These are phyloP conservation scores for Plasmodiophora brassicae DNA, from an alignment of 208 protist species.

Conservation along the genomic window DNA sequence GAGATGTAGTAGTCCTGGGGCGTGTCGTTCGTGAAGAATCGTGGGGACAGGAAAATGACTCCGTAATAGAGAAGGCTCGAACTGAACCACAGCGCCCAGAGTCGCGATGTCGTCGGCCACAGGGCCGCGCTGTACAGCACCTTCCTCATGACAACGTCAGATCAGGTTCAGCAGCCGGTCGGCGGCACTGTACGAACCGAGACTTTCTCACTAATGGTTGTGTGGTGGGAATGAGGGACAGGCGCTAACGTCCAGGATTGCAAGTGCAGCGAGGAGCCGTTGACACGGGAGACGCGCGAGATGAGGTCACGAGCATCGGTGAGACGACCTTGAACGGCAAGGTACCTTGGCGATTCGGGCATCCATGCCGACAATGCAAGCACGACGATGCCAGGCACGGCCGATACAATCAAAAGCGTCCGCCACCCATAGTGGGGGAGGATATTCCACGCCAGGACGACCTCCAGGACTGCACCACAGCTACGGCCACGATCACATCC, in stretches of 20 bases:
- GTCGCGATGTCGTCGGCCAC: background rate
- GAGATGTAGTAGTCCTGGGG: background rate
- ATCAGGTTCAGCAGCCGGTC: too few relatives aligned
- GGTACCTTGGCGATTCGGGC: background rate
- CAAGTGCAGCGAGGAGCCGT: background rate
- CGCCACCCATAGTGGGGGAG: background rate
- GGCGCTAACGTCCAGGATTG: background rate
- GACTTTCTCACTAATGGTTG: background rate
- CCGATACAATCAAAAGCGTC: background rate
- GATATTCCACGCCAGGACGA: background rate
- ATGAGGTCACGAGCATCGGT: background rate
- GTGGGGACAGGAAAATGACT: background rate
- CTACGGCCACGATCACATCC: background rate
- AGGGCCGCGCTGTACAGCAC: too few relatives aligned
- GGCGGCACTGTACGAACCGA: too few relatives aligned
- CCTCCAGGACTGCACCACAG: background rate
- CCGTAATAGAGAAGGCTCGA: conserved; percentile 23
- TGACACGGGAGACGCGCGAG: background rate
- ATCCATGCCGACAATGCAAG: background rate
- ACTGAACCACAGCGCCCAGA: background rate
- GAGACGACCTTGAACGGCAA: background rate
- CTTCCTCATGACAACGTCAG: too few relatives aligned
- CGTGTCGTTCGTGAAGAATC: background rate
- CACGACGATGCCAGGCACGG: background rate
- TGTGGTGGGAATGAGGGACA: too few relatives aligned